Evolutionary conservation across 768 basidiomycete genomes (phyloP), one percentile per base, ranked within the genome.

Genomic region (Lactifluus volemus): DNA sequence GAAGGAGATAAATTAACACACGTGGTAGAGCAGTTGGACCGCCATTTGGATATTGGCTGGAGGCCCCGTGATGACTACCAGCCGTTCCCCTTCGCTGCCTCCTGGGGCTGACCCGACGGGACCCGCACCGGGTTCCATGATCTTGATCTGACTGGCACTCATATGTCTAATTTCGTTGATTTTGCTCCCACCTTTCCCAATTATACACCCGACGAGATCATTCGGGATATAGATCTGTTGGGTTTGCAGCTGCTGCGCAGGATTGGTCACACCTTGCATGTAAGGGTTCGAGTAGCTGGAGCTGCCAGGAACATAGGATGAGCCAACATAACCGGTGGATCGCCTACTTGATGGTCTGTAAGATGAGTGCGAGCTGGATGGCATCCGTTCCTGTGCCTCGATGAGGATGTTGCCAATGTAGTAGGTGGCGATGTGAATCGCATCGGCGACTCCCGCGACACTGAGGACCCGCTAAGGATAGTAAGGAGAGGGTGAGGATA

Each of bases 151-250:
- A 73, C 94, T 96, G 30, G 88, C 88, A 65, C 92, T 95, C 83
- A 92, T 89, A 65, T 92, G 86, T 66, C 97, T 82, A 65, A 99
- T 97, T 75, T 99, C 97, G 69, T 98, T 98, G 78, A 99, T 99
- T 76, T 98, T 99, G 71, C 88, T 86, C 10, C 97, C 97, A 19
- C 92, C 96, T 73, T 98, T 98, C 47, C 97, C 97, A 67, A 99
- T 99, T 74, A 99, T 93, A 65, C 89, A 92, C 11, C 92, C 96
- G 25, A 99, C 97, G 30, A 98, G 81, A 69, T 97, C 92, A 70
- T 98, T 98, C 7, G 97, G 97, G 65, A 99, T 97, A 72, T 89
- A 99, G 64, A 99, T 97, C 72, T 98, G 93, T 70, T 99, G 97
- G 4, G 93, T 97, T 73, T 97, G 93, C 57, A 95, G 73, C 70